Percentiles rank a stretch among this genome's conserved stretches.
These are phyloP conservation scores for Fusarium gaditjirri DNA, from an alignment of 2,329 filamentous ascomycete species.

Conservation along the genomic window DNA sequence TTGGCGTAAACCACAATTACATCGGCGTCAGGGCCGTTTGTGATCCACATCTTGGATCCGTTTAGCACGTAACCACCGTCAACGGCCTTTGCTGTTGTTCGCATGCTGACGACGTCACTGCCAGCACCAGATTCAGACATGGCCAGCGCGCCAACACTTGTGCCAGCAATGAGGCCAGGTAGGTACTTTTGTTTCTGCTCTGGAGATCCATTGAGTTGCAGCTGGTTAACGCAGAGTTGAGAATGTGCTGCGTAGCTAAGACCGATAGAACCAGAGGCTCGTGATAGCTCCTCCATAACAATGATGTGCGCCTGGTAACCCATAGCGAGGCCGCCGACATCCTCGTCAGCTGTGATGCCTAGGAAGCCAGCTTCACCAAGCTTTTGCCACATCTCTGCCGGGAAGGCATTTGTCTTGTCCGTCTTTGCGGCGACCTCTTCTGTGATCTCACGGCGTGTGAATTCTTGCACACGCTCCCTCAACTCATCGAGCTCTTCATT, in stretches of 20 bases:
- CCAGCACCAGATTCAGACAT: constrained; percentile 95
- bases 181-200: constrained; percentile 86
- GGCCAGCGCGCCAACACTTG: constrained; percentile 85
- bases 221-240: constrained; percentile 95
- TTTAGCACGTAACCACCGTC: constrained; percentile 88
- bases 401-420: constrained; percentile 90
- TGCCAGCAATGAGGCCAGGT: constrained; percentile 82
- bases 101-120: constrained; percentile 96
- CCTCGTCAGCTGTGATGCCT: constrained; percentile 92
- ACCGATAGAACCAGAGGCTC: constrained; percentile 84
- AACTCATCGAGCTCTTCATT: constrained; percentile 81
- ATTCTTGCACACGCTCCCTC: constrained; percentile 87
- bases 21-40: constrained; percentile 95
- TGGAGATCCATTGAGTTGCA: constrained; percentile 85
- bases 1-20: constrained; percentile 97
- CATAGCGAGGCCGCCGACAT: constrained; percentile 88
- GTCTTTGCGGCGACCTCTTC: constrained; percentile 83
- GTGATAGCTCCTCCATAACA: constrained; percentile 93
- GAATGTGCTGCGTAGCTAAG: constrained; percentile 96
- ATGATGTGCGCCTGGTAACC: constrained; percentile 97
- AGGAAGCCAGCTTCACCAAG: constrained; percentile 91
- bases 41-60: constrained; percentile 99
- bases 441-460: constrained; percentile 86
- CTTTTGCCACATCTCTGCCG: constrained; percentile 91
- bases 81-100: constrained; percentile 80